Evolutionary conservation across 2,329 filamentous ascomycete genomes (phyloP), one percentile per base, ranked within the genome.

Genomic region (Chlorencoelia australis): DNA sequence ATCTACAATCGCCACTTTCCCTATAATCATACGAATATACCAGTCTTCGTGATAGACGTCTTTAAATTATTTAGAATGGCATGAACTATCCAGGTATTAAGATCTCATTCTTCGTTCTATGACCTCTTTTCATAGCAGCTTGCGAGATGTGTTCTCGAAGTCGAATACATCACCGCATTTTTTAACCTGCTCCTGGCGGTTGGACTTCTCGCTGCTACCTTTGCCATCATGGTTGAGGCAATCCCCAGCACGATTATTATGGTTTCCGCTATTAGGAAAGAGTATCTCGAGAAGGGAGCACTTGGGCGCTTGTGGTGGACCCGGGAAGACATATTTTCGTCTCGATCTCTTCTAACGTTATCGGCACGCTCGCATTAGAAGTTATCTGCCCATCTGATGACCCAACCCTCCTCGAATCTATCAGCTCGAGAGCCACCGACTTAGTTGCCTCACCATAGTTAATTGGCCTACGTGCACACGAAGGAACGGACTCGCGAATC

Each of bases 121-220:
- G 41, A 30, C 41, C 35, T 2, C 17, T 37, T 2, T 62, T 44
- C 56, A 65, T 45, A 31, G 63, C 64, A 0, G 50, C 68, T 7
- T 67, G 65, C 15, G 67, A 70, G 45, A 64, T 69, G 33, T 59
- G 63, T 0, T 61, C 66, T 0, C 50, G 84, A 91, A 54, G 91
- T 93, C 52, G 68, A 39, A 41, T 28, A 45, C 4, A 77, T 83
- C 2, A 56, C 83, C 2, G 78, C 78, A 37, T 86, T 87, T 55
- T 71, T 86, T 3, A 78, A 78, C 7, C 48, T 87, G 2, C 67
- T 87, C 33, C 82, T 83, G 34, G n/a, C n/a, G n/a, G 53, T 50
- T 21, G 48, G 45, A 7, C 41, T 75, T 28, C 65, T 75, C 37
- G 50, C 62, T 45, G 77, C 68, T 54, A 78, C 75, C 2, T 75